Evolutionary conservation across 768 basidiomycete species (phyloP), one percentile per base, ranked within the genome.

Genomic region (Infundibulicybe gibba): DNA sequence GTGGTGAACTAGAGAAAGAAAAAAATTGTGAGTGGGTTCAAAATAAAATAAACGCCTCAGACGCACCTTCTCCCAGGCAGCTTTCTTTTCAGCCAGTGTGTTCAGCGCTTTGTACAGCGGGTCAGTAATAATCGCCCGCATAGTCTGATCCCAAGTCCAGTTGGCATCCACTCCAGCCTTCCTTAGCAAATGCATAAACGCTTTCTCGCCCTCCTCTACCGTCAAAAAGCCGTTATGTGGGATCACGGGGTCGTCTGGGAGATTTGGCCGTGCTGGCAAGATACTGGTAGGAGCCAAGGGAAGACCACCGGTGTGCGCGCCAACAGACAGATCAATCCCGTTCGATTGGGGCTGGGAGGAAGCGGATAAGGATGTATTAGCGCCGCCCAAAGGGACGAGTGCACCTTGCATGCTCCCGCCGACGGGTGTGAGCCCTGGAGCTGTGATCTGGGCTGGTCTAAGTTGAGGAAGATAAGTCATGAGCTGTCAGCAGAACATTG

Each of bases 71-170:
- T 94, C 90, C 81, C 90, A 99, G 46, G 86, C 82, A 45, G 83
- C 73, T 70, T 97, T 98, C 71, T 94, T 94, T 69, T 99, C 94
- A 13, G 92, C 92, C 41, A 97, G 76, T 39, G 88, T 92, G 61
- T 88, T 89, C 50, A 99, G 75, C 38, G 93, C 87, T 71, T 92
- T 94, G 71, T 97, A 99, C 54, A 97, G 67, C 38, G 97, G 95
- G 72, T 98, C 95, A 57, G 93, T 97, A 67, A 99, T 95, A 66
- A 97, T 93, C 57, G 91, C 88, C 61, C 94, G 81, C 90, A 98
- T 97, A 44, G 94, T 93, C 70, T 90, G 85, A 64, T 99, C 97
- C 97, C 97, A 99, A 32, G 92, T 92, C 90, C 91, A 97, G 53
- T 78, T 85, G 39, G 87, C 83, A 65, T 92, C 90, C 37, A 98